These are phyloP conservation scores for Edaphochlamys debaryana DNA, from an alignment of 139 green algal species.

Conservation along the genomic window DNA sequence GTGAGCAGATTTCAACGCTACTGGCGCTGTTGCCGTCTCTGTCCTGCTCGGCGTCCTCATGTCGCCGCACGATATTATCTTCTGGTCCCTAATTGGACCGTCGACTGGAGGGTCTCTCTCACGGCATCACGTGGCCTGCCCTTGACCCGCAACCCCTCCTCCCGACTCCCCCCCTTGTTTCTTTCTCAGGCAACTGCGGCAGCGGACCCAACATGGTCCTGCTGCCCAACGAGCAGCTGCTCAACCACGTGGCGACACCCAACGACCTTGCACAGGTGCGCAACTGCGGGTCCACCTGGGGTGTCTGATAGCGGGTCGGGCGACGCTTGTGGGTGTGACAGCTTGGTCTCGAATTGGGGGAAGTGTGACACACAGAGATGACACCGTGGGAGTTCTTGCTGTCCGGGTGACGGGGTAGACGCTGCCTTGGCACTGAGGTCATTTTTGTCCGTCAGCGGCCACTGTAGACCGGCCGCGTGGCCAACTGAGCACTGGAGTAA, in stretches of 20 bases:
- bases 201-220: conserved; percentile 74
- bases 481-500: too few relatives aligned
- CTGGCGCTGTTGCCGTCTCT: too few relatives aligned
- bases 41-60: neutral
- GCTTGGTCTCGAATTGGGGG: too few relatives aligned
- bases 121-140: neutral
- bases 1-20: neutral
- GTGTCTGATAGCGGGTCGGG: too few relatives aligned
- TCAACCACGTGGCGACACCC: conserved; percentile 65
- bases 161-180: neutral
- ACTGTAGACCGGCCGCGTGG: too few relatives aligned
- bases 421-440: too few relatives aligned
- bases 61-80: neutral
- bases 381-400: too few relatives aligned
- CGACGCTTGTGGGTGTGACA: too few relatives aligned
- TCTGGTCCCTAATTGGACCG: neutral
- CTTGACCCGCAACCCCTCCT: too few relatives aligned
- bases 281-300: neutral
- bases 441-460: too few relatives aligned
- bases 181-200: conserved; percentile 53
- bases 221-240: conserved; percentile 48
- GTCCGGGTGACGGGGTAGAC: too few relatives aligned
- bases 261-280: conserved; percentile 44
- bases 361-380: too few relatives aligned
- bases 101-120: neutral